phyloP scores from a whole-genome alignment of 2,329 filamentous ascomycete genomes.

The Pestalotiopsis sp. region DNA sequence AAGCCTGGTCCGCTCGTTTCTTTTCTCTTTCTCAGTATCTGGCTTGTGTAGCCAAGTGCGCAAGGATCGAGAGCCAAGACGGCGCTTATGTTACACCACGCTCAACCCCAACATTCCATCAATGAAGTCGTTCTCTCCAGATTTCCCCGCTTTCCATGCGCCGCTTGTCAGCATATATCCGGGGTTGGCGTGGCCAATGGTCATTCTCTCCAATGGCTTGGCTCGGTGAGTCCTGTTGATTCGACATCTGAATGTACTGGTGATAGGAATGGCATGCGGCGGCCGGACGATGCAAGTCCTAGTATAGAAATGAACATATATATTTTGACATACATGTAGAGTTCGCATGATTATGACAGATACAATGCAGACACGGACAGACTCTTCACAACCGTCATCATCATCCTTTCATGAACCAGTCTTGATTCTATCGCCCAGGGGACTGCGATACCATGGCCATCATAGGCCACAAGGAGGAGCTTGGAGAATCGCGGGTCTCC shows the following conservation, averaged over 20 bases:
- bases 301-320: background rate
- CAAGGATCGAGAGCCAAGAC: background rate
- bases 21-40: too few relatives aligned
- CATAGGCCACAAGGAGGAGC: slow-evolving; percentile 36
- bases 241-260: background rate
- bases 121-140: background rate
- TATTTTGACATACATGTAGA: background rate
- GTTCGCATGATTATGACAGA: background rate
- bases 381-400: too few relatives aligned
- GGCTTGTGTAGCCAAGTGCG: background rate
- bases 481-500: slow-evolving; percentile 36
- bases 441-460: slow-evolving; percentile 30
- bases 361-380: too few relatives aligned
- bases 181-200: background rate
- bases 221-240: background rate
- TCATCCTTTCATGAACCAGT: background rate
- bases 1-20: background rate
- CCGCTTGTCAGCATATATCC: background rate
- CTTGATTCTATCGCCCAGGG: background rate
- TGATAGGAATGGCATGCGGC: background rate
- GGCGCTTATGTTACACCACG: background rate
- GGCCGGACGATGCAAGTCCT: background rate
- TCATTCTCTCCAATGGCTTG: background rate
- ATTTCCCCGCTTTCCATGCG: background rate
- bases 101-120: background rate